Conservation (phyloP, 805 yeast species). For the Ogataea philodendri region DNA sequence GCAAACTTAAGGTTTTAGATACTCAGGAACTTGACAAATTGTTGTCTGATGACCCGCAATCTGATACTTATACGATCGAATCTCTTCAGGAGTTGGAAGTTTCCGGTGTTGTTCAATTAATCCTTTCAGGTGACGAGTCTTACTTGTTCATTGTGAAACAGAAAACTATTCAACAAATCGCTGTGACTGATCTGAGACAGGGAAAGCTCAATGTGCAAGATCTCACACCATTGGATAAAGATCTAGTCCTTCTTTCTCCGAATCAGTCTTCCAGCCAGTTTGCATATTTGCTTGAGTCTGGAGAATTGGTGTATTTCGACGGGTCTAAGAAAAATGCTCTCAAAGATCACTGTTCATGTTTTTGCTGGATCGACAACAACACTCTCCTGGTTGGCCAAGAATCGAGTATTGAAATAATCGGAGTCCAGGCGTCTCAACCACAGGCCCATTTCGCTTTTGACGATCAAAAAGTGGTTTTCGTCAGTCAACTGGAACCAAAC, state of each 20-base stretch:
- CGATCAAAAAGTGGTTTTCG: conserved; percentile 7
- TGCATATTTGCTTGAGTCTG: conserved; percentile 12
- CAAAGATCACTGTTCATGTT: conserved; percentile 9
- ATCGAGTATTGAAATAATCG: conserved; percentile 9
- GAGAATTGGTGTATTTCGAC: conserved; percentile 12
- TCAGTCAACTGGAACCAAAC: conserved; percentile 8
- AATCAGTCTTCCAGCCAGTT: conserved; percentile 6
- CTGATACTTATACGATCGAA: conserved; percentile 3
- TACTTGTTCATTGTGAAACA: conserved; percentile 17
- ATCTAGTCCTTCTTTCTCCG: conserved; percentile 3
- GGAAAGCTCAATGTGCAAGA: conserved; percentile 3
- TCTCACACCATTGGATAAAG: conserved; percentile 3
- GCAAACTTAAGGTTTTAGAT: conserved; percentile 21
- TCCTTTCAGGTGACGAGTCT: conserved; percentile 23
- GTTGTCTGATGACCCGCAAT: conserved; percentile 17
- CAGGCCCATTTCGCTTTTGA: conserved; percentile 13
- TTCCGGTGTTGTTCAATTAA: conserved; percentile 20
- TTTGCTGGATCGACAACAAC: conserved; percentile 11
- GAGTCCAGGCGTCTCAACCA: conserved; percentile 1
- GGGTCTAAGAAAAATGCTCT: neutral
- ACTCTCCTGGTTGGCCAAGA: conserved; percentile 4
- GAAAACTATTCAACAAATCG: conserved; percentile 9
- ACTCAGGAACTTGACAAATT: conserved; percentile 17
- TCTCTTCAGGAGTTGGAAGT: conserved; percentile 1
- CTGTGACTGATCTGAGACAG: conserved; percentile 1